Evolutionary conservation across 768 basidiomycete genomes (phyloP).

Genomic region (Pleurotus salmoneostramineus): DNA sequence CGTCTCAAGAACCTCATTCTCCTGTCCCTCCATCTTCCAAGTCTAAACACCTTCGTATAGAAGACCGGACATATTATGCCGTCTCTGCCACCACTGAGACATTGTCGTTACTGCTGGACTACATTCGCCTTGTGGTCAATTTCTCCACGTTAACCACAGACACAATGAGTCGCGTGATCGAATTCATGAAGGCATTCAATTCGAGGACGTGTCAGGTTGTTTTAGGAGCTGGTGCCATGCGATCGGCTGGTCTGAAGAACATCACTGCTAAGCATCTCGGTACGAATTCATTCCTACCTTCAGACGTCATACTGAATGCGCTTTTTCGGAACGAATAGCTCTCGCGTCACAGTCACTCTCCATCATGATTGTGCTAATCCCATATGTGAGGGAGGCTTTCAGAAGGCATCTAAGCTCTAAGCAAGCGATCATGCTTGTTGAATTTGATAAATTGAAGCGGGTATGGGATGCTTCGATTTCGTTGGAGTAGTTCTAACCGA

Average conservation of each 20-base stretch:
- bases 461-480: constrained; percentile 38
- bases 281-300: constrained; percentile 27
- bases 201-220: constrained; percentile 98
- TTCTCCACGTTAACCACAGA: constrained; percentile 88
- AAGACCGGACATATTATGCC: constrained; percentile 80
- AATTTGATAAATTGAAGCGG: constrained; percentile 97
- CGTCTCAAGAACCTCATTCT: constrained; percentile 13
- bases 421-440: constrained; percentile 94
- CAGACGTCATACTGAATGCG: neutral
- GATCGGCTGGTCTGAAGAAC: constrained; percentile 94
- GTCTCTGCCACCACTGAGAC: constrained; percentile 83
- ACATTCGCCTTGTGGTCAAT: constrained; percentile 85
- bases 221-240: constrained; percentile 97
- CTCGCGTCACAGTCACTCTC: constrained; percentile 95
- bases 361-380: constrained; percentile 89
- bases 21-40: constrained; percentile 14
- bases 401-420: constrained; percentile 90
- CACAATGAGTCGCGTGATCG: constrained; percentile 90
- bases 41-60: constrained; percentile 68
- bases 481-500: neutral
- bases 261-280: constrained; percentile 98
- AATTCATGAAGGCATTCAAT: constrained; percentile 97
- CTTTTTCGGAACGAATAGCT: constrained; percentile 31
- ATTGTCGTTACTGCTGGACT: constrained; percentile 72
- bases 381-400: constrained; percentile 94